Percentiles rank a stretch among this genome's conserved stretches.
phyloP scores from a whole-genome alignment of 2,329 filamentous ascomycete species.

The Colletotrichum gloeosporioides region DNA sequence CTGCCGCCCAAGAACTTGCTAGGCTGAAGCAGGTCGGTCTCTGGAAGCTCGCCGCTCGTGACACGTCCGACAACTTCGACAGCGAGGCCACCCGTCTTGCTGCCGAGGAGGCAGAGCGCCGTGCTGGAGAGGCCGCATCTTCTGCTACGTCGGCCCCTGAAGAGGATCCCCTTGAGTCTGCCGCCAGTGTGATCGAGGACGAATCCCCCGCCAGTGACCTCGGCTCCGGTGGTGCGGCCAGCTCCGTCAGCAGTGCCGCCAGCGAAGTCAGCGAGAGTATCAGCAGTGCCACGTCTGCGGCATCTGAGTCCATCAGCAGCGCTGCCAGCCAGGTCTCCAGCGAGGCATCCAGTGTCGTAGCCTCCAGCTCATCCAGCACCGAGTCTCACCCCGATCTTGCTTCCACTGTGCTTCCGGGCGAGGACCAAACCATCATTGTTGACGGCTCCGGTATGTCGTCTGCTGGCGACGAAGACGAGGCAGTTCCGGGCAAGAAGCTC shows the following conservation, averaged over 20 bases:
- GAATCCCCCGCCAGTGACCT: slow-evolving; percentile 17
- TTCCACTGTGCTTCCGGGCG: slow-evolving; percentile 17
- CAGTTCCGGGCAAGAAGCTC: slow-evolving; percentile 19
- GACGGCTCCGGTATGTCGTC: slow-evolving; percentile 25
- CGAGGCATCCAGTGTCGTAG: slow-evolving; percentile 19
- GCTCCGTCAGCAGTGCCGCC: slow-evolving; percentile 3
- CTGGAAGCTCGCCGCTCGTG: slow-evolving; percentile 81
- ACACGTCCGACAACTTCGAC: slow-evolving; percentile 81
- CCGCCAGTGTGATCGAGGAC: slow-evolving; percentile 17
- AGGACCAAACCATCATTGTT: slow-evolving; percentile 20
- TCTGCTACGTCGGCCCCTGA: slow-evolving; percentile 10
- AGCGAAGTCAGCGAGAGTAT: slow-evolving; percentile 1
- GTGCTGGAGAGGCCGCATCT: slow-evolving; percentile 31
- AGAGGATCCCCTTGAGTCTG: slow-evolving; percentile 22
- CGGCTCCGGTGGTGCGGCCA: neutral
- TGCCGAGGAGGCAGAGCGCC: slow-evolving; percentile 48
- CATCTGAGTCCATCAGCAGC: slow-evolving; percentile 26
- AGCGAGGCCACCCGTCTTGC: slow-evolving; percentile 66
- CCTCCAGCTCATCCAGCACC: neutral
- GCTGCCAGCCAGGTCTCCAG: slow-evolving; percentile 25
- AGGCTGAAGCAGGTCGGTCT: slow-evolving; percentile 82
- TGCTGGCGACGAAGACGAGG: slow-evolving; percentile 20
- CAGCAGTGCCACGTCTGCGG: slow-evolving; percentile 21
- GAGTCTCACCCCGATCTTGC: slow-evolving; percentile 16
- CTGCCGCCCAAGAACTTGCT: slow-evolving; percentile 79